These are phyloP conservation scores for Lodderomyces jiufengensis DNA, from an alignment of 1,139 yeast species.

Conservation along the genomic window DNA sequence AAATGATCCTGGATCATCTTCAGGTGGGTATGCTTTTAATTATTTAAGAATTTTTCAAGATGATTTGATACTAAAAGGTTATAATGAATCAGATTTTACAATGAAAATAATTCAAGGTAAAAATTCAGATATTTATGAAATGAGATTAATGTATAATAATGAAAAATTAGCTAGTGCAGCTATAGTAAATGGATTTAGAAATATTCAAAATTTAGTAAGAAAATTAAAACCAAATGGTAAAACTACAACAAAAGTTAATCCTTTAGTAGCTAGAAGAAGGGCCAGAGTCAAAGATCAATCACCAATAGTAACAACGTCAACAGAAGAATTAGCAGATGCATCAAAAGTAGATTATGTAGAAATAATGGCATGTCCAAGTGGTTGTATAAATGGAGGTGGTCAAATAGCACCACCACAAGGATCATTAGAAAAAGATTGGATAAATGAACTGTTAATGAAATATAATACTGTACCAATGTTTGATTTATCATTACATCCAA, in stretches of 20 bases:
- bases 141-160: slow-evolving; percentile 41
- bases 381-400: slow-evolving; percentile 98
- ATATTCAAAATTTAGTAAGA: slow-evolving; percentile 89
- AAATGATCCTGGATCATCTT: slow-evolving; percentile 72
- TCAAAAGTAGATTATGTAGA: slow-evolving; percentile 78
- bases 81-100: slow-evolving; percentile 19
- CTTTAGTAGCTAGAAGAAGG: slow-evolving; percentile 41
- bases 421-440: slow-evolving; percentile 41
- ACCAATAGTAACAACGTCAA: slow-evolving; percentile 24
- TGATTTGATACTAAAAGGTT: slow-evolving; percentile 21
- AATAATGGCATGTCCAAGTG: slow-evolving; percentile 98
- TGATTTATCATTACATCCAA: slow-evolving; percentile 16
- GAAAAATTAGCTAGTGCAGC: slow-evolving; percentile 60
- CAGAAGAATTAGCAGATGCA: slow-evolving; percentile 52
- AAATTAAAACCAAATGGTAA: slow-evolving; percentile 53
- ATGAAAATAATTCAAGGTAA: slow-evolving; percentile 51
- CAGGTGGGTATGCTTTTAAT: slow-evolving; percentile 84
- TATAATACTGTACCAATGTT: slow-evolving; percentile 26
- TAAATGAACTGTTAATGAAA: slow-evolving; percentile 25
- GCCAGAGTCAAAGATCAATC: slow-evolving; percentile 25
- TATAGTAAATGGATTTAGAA: slow-evolving; percentile 86
- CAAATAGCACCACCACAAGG: slow-evolving; percentile 55
- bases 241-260: slow-evolving; percentile 25
- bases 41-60: slow-evolving; percentile 44
- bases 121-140: slow-evolving; percentile 73